Evolutionary conservation across 495 filamentous ascomycete genomes (phyloP), one percentile per base, ranked within the genome.

Genomic region (Neurospora tetrasperma): DNA sequence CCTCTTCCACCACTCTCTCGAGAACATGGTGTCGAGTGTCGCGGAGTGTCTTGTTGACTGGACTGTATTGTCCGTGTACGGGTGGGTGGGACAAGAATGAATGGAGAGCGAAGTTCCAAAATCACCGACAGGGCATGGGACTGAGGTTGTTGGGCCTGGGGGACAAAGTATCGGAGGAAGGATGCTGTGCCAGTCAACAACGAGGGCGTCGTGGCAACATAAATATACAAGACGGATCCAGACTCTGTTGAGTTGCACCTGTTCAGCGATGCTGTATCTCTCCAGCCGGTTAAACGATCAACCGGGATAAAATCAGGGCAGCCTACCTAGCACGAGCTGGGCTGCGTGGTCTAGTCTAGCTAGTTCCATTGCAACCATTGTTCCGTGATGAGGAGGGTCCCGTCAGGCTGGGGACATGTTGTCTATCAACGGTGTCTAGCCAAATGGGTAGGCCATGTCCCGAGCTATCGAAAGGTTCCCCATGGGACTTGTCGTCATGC

Each of bases 1-100:
- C 48, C 72, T 75, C 78, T 75, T 77, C 70, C 81, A 70, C 69
- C 81, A 83, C 20, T 74, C 73, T 42, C 78, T 78, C 71, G 80
- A 70, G 16, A 77, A 78, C 81, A 82, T 82, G 46, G 70, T 79
- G 73, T 18, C 18, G 23, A 12, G 23, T 62, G 54, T 62, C 23
- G 18, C 62, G 27, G 10, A 31, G 20, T 27, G 18, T 27, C 27
- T 69, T 18, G 54, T 62, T 31, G 12, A 16, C 54, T 62, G 54
- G 23, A 62, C 54, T 12, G 5, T 39, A 20, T 70, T 20, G 68
- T 38, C 68, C 20, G 68, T 42, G 35, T 38, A n/a, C 8, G 68
- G 68, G 31, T 6, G n/a, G 35, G 16, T 38, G 6, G 16, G 16
- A 40, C 40, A 43, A 46, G 14, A n/a, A 70, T 41, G 68, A 27